Evolutionary conservation across 768 basidiomycete species (phyloP).

Genomic region (Daedaleopsis nitida): DNA sequence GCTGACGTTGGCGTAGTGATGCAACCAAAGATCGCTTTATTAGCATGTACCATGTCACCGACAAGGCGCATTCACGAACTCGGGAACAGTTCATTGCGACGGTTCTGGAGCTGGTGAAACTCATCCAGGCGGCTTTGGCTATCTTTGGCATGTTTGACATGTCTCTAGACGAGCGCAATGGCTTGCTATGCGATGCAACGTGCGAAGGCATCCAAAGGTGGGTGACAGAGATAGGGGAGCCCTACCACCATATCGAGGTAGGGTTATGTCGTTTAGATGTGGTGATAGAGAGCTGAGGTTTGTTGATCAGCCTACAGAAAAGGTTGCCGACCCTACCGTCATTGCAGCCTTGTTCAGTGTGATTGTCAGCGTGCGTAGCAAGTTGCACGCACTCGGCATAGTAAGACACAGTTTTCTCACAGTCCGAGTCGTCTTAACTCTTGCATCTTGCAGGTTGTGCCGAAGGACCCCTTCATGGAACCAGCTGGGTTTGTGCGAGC

Average conservation of each 20-base stretch:
- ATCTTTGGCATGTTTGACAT: conserved; percentile 69
- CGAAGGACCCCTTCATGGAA: conserved; percentile 80
- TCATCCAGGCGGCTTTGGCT: conserved; percentile 69
- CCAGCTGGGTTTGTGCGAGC: conserved; percentile 58
- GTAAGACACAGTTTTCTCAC: conserved; percentile 9
- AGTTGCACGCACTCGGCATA: conserved; percentile 58
- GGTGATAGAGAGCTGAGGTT: not conserved
- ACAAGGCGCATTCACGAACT: conserved; percentile 35
- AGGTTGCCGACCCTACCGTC: conserved; percentile 71
- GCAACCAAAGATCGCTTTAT: conserved; percentile 81
- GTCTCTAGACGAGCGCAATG: conserved; percentile 46
- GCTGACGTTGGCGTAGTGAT: conserved; percentile 47
- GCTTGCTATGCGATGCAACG: conserved; percentile 77
- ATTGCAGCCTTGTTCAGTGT: conserved; percentile 72
- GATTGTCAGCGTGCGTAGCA: conserved; percentile 68
- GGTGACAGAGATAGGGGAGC: conserved; percentile 66
- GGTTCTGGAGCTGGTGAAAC: conserved; percentile 75
- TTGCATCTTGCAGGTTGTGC: conserved; percentile 37
- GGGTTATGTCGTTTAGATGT: not conserved
- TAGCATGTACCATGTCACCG: conserved; percentile 62
- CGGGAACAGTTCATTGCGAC: conserved; percentile 55
- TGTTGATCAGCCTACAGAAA: conserved; percentile 58
- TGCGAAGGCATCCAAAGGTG: conserved; percentile 71
- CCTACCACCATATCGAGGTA: conserved; percentile 63
- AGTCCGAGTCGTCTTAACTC: not conserved